Evolutionary conservation across 176 grass and related monocot species (phyloP).

Genomic region (Phyllostachys edulis): DNA sequence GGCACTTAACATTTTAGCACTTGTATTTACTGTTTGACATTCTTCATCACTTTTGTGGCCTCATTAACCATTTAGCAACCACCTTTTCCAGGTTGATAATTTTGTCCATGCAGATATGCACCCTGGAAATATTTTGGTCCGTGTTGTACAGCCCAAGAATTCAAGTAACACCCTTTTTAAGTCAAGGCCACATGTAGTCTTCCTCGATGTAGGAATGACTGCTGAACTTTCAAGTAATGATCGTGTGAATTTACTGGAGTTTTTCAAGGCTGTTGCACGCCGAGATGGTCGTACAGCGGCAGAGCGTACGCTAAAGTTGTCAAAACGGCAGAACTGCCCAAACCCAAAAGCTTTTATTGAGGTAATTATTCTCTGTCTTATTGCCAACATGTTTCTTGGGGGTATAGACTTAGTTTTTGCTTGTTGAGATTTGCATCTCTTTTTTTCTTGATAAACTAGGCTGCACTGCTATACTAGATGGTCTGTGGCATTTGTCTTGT

Average conservation of each 20-base stretch:
- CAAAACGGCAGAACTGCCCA: conserved; percentile 89
- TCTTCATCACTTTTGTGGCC: not conserved
- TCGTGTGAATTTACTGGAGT: conserved; percentile 84
- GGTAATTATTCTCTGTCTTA: conserved; percentile 45
- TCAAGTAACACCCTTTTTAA: conserved; percentile 59
- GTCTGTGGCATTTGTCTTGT: not conserved
- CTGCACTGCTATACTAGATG: not conserved
- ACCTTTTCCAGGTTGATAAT: conserved; percentile 87
- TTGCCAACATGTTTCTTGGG: not conserved
- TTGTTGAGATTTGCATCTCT: not conserved
- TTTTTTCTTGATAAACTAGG: not conserved
- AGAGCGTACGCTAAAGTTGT: conserved; percentile 76
- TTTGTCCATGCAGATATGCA: conserved; percentile 99
- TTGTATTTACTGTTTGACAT: conserved; percentile 3
- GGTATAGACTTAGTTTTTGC: not conserved
- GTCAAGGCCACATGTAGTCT: conserved; percentile 92
- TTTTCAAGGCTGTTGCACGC: conserved; percentile 92
- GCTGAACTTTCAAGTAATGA: conserved; percentile 91
- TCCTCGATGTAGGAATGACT: conserved; percentile 98
- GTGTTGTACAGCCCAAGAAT: conserved; percentile 57
- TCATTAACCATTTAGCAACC: not conserved
- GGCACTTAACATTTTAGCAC: not conserved
- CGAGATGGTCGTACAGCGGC: conserved; percentile 86
- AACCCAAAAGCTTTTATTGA: conserved; percentile 93
- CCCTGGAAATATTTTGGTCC: conserved; percentile 97